A percentile compares a stretch with the other conserved stretches of the same genome.
phyloP scores from a whole-genome alignment of 1,139 yeast species.

The Pichia norvegensis region DNA sequence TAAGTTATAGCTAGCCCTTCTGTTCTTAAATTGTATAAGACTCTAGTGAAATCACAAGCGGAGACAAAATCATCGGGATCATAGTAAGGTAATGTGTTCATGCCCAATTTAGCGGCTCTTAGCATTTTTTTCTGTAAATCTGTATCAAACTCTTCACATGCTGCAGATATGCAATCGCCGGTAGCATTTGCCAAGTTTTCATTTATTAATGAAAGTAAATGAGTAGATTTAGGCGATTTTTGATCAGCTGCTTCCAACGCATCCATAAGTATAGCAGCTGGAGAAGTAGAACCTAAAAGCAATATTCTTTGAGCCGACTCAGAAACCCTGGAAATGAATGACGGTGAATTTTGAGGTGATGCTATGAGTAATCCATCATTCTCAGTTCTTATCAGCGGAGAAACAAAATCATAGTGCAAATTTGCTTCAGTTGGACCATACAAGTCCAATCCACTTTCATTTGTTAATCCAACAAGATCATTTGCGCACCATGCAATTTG shows the following conservation, averaged over 20 bases:
- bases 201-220: conserved; percentile 57
- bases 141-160: conserved; percentile 69
- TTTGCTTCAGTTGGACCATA: conserved; percentile 63
- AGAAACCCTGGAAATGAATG: conserved; percentile 61
- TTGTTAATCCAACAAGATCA: conserved; percentile 62
- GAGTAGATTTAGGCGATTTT: conserved; percentile 79
- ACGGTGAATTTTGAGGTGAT: conserved; percentile 20
- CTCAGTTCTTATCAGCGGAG: conserved; percentile 55
- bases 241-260: conserved; percentile 65
- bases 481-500: conserved; percentile 78
- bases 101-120: conserved; percentile 83
- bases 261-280: conserved; percentile 76
- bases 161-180: conserved; percentile 62
- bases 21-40: conserved; percentile 61
- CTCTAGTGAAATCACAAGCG: conserved; percentile 52
- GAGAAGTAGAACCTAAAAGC: conserved; percentile 74
- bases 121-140: conserved; percentile 73
- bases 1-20: conserved; percentile 66
- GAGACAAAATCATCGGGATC: conserved; percentile 56
- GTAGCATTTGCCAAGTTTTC: conserved; percentile 54
- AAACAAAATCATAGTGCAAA: conserved; percentile 55
- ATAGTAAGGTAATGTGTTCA: conserved; percentile 50
- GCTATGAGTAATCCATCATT: conserved; percentile 34
- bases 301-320: conserved; percentile 54
- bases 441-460: conserved; percentile 57